phyloP scores from a whole-genome alignment of 2,329 filamentous ascomycete genomes.

The Endothia cerciana region DNA sequence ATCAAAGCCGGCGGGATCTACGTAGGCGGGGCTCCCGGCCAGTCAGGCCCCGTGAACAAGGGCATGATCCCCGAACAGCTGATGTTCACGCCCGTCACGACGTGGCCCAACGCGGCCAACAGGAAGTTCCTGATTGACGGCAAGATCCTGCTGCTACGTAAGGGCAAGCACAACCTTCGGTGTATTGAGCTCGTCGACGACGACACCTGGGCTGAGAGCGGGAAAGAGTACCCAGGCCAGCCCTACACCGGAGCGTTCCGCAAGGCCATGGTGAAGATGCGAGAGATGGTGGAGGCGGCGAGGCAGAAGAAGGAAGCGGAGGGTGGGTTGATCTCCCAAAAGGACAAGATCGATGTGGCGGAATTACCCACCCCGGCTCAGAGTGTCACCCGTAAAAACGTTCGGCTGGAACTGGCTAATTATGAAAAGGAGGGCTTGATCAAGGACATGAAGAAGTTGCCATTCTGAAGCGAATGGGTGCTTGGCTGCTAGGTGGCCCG shows the following conservation, averaged over 20 bases:
- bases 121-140: slow-evolving; percentile 64
- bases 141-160: slow-evolving; percentile 62
- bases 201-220: slow-evolving; percentile 54
- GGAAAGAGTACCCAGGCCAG: slow-evolving; percentile 58
- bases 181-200: slow-evolving; percentile 64
- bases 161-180: slow-evolving; percentile 66
- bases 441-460: neutral
- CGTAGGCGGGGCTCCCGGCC: slow-evolving; percentile 55
- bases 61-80: slow-evolving; percentile 53
- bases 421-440: neutral
- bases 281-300: slow-evolving; percentile 35
- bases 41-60: slow-evolving; percentile 34
- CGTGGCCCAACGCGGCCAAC: slow-evolving; percentile 61
- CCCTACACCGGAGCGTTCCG: slow-evolving; percentile 54
- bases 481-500: neutral
- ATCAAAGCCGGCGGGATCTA: slow-evolving; percentile 61
- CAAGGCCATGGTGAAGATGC: slow-evolving; percentile 44
- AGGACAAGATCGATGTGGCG: neutral
- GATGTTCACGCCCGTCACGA: slow-evolving; percentile 64
- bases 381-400: neutral
- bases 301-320: slow-evolving; percentile 3
- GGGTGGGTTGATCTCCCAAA: neutral
- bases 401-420: neutral
- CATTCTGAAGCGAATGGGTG: neutral
- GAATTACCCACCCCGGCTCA: neutral